A percentile compares a stretch with the other conserved stretches of the same genome.
Conservation (phyloP, 2,329 filamentous ascomycete species). For the Diplodia sapinea region DNA sequence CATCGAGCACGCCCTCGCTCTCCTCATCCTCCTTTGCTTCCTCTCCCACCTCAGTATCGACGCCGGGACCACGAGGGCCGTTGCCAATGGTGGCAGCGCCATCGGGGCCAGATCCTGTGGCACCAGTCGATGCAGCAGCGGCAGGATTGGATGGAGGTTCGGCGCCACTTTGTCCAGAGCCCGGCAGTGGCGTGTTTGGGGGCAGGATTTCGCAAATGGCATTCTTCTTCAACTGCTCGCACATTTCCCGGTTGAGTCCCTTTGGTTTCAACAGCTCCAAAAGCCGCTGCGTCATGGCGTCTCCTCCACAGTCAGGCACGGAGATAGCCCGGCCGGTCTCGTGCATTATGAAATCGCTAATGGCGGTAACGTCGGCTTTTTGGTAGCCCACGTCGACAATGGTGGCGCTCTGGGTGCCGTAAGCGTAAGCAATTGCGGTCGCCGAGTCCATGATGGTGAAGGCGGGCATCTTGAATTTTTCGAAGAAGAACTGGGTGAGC, state of each 20-base stretch:
- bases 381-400: slow-evolving; percentile 90
- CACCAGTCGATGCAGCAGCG: slow-evolving; percentile 62
- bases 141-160: slow-evolving; percentile 58
- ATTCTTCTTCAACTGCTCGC: slow-evolving; percentile 69
- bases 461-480: slow-evolving; percentile 93
- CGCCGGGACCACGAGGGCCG: slow-evolving; percentile 59
- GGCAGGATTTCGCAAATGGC: slow-evolving; percentile 67
- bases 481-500: slow-evolving; percentile 93
- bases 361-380: slow-evolving; percentile 91
- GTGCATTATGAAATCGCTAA: slow-evolving; percentile 81
- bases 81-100: slow-evolving; percentile 51
- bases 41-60: slow-evolving; percentile 60
- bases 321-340: slow-evolving; percentile 68
- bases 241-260: slow-evolving; percentile 66
- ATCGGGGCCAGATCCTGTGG: slow-evolving; percentile 52
- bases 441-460: slow-evolving; percentile 91
- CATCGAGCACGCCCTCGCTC: slow-evolving; percentile 78
- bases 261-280: slow-evolving; percentile 66
- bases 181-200: slow-evolving; percentile 59
- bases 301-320: slow-evolving; percentile 75
- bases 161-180: slow-evolving; percentile 41
- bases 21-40: slow-evolving; percentile 59
- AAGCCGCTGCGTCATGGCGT: slow-evolving; percentile 80
- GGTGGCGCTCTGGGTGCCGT: slow-evolving; percentile 80
- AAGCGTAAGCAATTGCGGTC: slow-evolving; percentile 79